Percentiles rank a stretch among this genome's conserved stretches.
These are phyloP conservation scores for Pluteus cervinus DNA, from an alignment of 768 basidiomycete species.

Conservation along the genomic window DNA sequence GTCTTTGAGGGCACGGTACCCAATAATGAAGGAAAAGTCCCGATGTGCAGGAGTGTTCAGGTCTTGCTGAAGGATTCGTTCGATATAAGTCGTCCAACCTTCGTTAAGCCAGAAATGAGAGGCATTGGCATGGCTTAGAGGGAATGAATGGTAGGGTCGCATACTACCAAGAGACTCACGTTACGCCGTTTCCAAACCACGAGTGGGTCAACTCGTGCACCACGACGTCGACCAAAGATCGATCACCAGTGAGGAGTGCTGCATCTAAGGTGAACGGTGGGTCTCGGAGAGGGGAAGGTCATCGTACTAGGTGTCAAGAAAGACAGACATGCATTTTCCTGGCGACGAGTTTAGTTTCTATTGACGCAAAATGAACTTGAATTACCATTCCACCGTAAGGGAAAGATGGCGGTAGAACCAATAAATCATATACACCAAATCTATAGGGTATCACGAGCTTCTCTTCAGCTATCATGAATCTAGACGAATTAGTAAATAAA, in stretches of 20 bases:
- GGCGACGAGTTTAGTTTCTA: not conserved
- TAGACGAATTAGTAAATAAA: constrained; percentile 20
- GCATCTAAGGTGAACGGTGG: not conserved
- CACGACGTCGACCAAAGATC: constrained; percentile 81
- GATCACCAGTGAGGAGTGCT: constrained; percentile 85
- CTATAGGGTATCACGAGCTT: constrained; percentile 66
- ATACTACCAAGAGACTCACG: constrained; percentile 25
- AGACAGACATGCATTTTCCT: constrained; percentile 88
- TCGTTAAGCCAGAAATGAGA: constrained; percentile 89
- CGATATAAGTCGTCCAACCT: constrained; percentile 92
- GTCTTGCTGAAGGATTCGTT: constrained; percentile 67
- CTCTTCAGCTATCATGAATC: constrained; percentile 76
- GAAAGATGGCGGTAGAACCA: constrained; percentile 88
- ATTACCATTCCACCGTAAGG: constrained; percentile 87
- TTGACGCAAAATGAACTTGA: not conserved
- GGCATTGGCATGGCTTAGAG: constrained; percentile 57
- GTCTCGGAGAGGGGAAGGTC: not conserved
- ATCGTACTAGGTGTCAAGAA: constrained; percentile 81
- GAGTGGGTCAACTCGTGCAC: constrained; percentile 85
- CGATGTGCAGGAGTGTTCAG: constrained; percentile 72
- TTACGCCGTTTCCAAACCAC: constrained; percentile 91
- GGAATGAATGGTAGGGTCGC: not conserved
- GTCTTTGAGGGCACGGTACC: constrained; percentile 65
- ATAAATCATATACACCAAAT: constrained; percentile 85
- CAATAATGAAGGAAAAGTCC: constrained; percentile 76